Base-by-base conservation (phyloP, 2,329 filamentous ascomycete genomes). In the Pseudogymnoascus sp. region DNA sequence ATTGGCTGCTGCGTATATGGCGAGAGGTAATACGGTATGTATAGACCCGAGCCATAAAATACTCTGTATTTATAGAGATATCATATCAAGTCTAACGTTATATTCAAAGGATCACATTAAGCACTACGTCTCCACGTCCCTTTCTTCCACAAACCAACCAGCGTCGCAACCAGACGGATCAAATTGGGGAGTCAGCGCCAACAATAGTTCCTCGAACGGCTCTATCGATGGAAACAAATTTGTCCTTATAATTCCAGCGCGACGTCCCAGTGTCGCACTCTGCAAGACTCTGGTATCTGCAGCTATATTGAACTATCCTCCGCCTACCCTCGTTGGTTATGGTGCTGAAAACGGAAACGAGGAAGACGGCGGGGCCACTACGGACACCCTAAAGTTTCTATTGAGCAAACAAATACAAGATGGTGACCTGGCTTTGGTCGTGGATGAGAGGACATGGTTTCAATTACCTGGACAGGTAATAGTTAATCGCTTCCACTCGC, bases 281-380 rank as follows among this genome's bases (percentile, higher is more conserved):
- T 85, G 82, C 73, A 80, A 80, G 64, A 78, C 80, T 1, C 67
- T 83, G 10, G 71, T 82, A 10, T 82, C 81, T 1, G 77, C 80
- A 1, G 80, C 82, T 70, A 74, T 83, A n/a, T 71, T 83, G 37
- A 76, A 79, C 61, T 85, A 83, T 59, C 82, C 82, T 8, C 77
- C 81, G 12, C 79, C 82, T 5, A 82, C 78, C 1, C 67, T 82
- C 28, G 72, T 83, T 62, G 76, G 76, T 52, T 78, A 78, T 66
- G 71, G 65, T 48, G 70, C 67, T 61, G 65, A 41, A 10, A 57
- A 57, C 1, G 57, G 37, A 21, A 59, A 61, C 5, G 41, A 58
- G 21, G 30, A 59, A 6, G 59, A 60, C 8, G 18, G 59, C 9
- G 63, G 63, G 39, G 37, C 58, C 4, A 34, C 65, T 13, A 63